Evolutionary conservation across 169 alveolate species (phyloP).

Genomic region (Plasmodium inui): DNA sequence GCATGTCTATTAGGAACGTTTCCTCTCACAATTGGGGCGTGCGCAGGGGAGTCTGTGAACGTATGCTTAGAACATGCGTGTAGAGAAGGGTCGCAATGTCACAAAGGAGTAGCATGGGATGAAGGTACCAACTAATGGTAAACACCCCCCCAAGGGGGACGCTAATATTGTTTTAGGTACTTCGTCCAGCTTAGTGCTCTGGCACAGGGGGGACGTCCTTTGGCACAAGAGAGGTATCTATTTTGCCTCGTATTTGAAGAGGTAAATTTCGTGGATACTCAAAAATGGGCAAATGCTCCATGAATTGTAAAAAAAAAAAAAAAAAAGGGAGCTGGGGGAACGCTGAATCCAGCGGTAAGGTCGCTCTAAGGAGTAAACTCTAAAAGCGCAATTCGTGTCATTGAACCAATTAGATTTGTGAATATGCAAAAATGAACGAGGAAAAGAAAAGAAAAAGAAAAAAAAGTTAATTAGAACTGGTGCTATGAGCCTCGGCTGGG

Average conservation of each 20-base stretch:
- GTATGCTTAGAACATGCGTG: neutral
- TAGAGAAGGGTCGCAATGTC: neutral
- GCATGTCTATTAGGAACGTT: neutral
- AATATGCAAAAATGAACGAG: neutral
- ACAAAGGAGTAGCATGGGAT: neutral
- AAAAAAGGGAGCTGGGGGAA: neutral
- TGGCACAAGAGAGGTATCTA: too few relatives aligned
- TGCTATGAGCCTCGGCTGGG: neutral
- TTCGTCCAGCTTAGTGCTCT: neutral
- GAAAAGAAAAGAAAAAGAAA: neutral
- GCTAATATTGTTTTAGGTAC: neutral
- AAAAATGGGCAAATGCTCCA: neutral
- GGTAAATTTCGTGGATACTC: neutral
- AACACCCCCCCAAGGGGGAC: neutral
- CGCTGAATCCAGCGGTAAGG: neutral
- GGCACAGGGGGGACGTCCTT: neutral
- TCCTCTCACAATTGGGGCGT: neutral
- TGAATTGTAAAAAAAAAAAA: neutral
- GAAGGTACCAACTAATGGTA: neutral
- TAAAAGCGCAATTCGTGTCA: neutral
- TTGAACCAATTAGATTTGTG: neutral
- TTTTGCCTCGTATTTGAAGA: neutral
- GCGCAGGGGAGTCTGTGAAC: neutral
- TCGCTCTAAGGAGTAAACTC: neutral
- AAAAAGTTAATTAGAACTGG: neutral